A percentile compares a stretch with the other conserved stretches of the same genome.
Conservation (phyloP, 2,329 filamentous ascomycete species). For the Talaromyces sp. region DNA sequence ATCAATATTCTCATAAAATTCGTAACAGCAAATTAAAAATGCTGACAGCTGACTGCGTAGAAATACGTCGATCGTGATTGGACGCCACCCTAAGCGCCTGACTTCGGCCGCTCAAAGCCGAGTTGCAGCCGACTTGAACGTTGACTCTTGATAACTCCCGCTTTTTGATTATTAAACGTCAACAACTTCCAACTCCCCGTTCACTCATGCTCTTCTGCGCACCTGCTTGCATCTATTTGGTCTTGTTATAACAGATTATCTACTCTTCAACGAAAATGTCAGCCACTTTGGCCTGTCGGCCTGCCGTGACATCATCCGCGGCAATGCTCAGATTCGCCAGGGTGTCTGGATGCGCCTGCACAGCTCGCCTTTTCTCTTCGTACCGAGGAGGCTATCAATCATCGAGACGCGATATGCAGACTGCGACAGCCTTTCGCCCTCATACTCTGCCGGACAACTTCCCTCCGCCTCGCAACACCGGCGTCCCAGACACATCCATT, state of each 20-base stretch:
- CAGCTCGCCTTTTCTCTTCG: slow-evolving; percentile 46
- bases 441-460: slow-evolving; percentile 54
- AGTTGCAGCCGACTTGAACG: slow-evolving; percentile 6
- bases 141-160: not conserved
- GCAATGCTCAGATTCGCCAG: slow-evolving; percentile 35
- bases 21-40: no score
- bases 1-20: not conserved
- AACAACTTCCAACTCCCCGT: not conserved
- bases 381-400: slow-evolving; percentile 39
- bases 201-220: not conserved
- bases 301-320: slow-evolving; percentile 45
- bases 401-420: slow-evolving; percentile 61
- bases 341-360: slow-evolving; percentile 36
- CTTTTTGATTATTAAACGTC: slow-evolving; percentile 3
- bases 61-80: slow-evolving; percentile 38
- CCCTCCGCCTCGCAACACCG: slow-evolving; percentile 54
- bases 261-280: not conserved
- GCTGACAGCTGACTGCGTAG: slow-evolving; percentile 22
- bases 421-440: slow-evolving; percentile 61
- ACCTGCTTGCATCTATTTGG: not conserved
- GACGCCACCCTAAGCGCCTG: slow-evolving; percentile 14
- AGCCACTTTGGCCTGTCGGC: slow-evolving; percentile 21
- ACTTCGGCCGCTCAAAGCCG: slow-evolving; percentile 9
- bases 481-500: slow-evolving; percentile 59
- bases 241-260: not conserved